Evolutionary conservation across 2,329 filamentous ascomycete genomes (phyloP).

Genomic region (Ophiostoma himal-ulmi): DNA sequence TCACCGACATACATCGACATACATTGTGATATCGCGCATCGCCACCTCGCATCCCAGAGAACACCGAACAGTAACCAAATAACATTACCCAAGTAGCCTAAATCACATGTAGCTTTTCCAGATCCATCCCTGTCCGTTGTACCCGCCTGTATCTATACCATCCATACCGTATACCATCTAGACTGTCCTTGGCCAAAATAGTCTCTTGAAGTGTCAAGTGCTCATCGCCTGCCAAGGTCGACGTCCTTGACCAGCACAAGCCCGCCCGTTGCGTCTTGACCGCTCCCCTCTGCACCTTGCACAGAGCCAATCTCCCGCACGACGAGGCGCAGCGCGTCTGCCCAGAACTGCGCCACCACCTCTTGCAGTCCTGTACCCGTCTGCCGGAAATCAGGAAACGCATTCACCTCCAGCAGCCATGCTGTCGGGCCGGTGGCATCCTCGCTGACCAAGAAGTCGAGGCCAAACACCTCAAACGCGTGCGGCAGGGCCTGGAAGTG

Average conservation of each 20-base stretch:
- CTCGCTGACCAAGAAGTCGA: conserved; percentile 80
- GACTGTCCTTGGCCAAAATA: background rate
- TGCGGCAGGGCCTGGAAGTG: conserved; percentile 89
- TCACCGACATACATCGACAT: background rate
- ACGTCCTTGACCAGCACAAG: conserved; percentile 51
- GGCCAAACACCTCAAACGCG: conserved; percentile 84
- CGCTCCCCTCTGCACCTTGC: background rate
- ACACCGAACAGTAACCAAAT: background rate
- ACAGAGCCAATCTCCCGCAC: conserved; percentile 37
- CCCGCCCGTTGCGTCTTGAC: conserved; percentile 17
- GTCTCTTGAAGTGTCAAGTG: background rate
- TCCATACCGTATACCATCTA: background rate
- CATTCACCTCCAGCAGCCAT: conserved; percentile 88
- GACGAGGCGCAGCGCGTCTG: conserved; percentile 61
- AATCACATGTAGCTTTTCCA: background rate
- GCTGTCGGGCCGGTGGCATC: conserved; percentile 38
- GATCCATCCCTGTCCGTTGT: background rate
- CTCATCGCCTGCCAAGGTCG: conserved; percentile 45
- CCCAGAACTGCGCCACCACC: conserved; percentile 71
- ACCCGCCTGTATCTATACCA: background rate
- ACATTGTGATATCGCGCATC: background rate
- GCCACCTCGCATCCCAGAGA: background rate
- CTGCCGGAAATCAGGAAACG: conserved; percentile 93
- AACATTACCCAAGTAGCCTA: background rate
- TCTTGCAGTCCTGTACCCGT: conserved; percentile 69